Evolutionary conservation across 768 basidiomycete species (phyloP), one percentile per base, ranked within the genome.

Genomic region (Cytidiella melzeri): DNA sequence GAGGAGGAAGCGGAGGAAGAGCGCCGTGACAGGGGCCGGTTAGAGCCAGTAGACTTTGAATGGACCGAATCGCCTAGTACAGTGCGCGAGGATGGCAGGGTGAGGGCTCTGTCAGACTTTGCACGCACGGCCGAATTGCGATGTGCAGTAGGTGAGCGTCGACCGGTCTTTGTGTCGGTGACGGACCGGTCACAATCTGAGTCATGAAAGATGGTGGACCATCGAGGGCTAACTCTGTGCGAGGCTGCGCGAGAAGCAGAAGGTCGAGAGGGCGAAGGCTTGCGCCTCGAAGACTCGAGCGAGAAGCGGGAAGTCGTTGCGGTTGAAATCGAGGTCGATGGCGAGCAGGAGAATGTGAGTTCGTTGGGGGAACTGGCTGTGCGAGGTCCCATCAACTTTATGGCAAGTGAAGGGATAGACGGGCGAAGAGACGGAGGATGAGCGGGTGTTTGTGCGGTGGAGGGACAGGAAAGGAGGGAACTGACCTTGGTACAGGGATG

Each of bases 151-250:
- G 64, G 61, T 43, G 65, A 56, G 18, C 59, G 51, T 19, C 47
- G 64, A 13, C 65, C 62, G 5, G 61, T 57, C 26, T 67, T 67
- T 48, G 66, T 67, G 60, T 77, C 73, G 0, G 73, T 74, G 48
- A 65, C 65, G 57, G 73, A 70, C 23, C 69, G 71, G 45, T 76
- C 72, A n/a, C 73, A 74, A 50, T 73, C 74, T 40, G 68, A 52
- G 43, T 55, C 53, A 45, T 41, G 42, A 27, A 34, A 39, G 27
- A 55, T 49, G 48, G 52, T 47, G 48, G 51, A 45, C 57, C 58
- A 56, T 48, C 27, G 63, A 41, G 64, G 53, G 56, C 65, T 64
- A 23, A 56, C 26, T 50, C 57, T 59, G 46, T 57, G 55, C 4
- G 62, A 58, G 30, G 51, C 48, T 10, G 57, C 49, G 50, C 60